phyloP scores from a whole-genome alignment of 2,329 filamentous ascomycete genomes.

The Fusarium begoniae region DNA sequence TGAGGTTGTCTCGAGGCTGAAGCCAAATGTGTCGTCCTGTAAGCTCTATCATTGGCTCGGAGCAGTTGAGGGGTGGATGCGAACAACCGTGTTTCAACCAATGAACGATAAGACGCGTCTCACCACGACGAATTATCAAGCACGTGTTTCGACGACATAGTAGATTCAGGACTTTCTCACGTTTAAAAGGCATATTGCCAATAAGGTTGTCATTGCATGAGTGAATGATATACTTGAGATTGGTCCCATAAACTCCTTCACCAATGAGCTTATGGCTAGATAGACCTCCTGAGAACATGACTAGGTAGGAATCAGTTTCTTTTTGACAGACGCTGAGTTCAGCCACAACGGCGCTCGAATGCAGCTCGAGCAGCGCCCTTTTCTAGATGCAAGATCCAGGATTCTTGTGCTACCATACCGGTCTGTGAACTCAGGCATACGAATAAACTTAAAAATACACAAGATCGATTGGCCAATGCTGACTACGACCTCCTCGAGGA shows the following conservation, averaged over 20 bases:
- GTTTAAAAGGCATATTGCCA: neutral
- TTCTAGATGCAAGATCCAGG: neutral
- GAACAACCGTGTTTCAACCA: slow-evolving; percentile 26
- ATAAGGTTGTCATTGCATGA: neutral
- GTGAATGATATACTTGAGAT: neutral
- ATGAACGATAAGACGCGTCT: slow-evolving; percentile 17
- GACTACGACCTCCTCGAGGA: neutral
- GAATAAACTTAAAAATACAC: neutral
- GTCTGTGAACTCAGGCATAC: neutral
- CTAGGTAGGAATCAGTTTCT: neutral
- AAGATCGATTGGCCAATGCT: neutral
- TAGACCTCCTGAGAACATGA: neutral
- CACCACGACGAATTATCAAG: neutral
- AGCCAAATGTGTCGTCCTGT: slow-evolving; percentile 6
- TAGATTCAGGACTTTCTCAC: neutral
- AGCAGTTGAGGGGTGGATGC: slow-evolving; percentile 17
- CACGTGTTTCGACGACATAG: neutral
- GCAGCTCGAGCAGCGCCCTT: neutral
- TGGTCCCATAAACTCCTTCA: neutral
- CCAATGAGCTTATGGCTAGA: neutral
- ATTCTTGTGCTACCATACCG: neutral
- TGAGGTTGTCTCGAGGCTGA: slow-evolving; percentile 36
- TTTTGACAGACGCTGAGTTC: neutral
- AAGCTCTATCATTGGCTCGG: slow-evolving; percentile 24
- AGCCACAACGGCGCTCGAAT: neutral